Conservation (phyloP, 2,329 filamentous ascomycete genomes). For the Aspergillus sp. region DNA sequence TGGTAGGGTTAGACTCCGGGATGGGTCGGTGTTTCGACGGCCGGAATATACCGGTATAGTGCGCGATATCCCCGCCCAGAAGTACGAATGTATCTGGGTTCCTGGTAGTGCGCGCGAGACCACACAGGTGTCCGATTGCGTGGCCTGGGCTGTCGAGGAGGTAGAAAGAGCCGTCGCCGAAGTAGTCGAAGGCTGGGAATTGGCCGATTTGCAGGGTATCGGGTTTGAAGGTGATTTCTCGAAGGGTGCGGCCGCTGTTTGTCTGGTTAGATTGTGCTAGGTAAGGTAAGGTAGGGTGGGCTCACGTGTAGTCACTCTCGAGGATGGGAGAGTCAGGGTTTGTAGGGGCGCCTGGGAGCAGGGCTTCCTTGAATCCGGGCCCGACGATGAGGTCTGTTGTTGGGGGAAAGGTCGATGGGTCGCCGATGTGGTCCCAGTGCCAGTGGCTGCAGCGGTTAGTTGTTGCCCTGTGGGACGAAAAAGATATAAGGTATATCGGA, state of each 20-base stretch:
- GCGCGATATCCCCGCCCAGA: slow-evolving; percentile 28
- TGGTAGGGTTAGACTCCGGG: not conserved
- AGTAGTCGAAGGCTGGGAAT: slow-evolving; percentile 49
- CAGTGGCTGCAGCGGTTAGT: slow-evolving; percentile 19
- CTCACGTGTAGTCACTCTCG: slow-evolving; percentile 17
- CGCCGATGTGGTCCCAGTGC: slow-evolving; percentile 32
- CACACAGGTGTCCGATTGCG: slow-evolving; percentile 35
- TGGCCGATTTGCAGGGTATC: slow-evolving; percentile 26
- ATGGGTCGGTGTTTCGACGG: slow-evolving; percentile 25
- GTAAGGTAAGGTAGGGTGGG: not conserved
- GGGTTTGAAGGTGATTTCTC: slow-evolving; percentile 18
- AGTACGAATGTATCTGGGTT: slow-evolving; percentile 25
- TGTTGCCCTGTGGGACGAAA: not conserved
- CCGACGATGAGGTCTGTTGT: slow-evolving; percentile 25
- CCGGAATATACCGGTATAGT: slow-evolving; percentile 28
- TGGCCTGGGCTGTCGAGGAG: slow-evolving; percentile 42
- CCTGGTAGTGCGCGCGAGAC: slow-evolving; percentile 25
- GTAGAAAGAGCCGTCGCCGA: slow-evolving; percentile 58
- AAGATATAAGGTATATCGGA: not conserved
- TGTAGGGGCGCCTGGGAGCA: slow-evolving; percentile 20
- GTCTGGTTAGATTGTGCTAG: not conserved
- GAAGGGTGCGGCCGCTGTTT: slow-evolving; percentile 12
- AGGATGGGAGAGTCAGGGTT: slow-evolving; percentile 17
- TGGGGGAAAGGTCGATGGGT: slow-evolving; percentile 24
- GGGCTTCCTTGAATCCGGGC: slow-evolving; percentile 20